These are phyloP conservation scores for Xerophyta viscosa DNA, from an alignment of 106 monocot genomes.

Conservation along the genomic window DNA sequence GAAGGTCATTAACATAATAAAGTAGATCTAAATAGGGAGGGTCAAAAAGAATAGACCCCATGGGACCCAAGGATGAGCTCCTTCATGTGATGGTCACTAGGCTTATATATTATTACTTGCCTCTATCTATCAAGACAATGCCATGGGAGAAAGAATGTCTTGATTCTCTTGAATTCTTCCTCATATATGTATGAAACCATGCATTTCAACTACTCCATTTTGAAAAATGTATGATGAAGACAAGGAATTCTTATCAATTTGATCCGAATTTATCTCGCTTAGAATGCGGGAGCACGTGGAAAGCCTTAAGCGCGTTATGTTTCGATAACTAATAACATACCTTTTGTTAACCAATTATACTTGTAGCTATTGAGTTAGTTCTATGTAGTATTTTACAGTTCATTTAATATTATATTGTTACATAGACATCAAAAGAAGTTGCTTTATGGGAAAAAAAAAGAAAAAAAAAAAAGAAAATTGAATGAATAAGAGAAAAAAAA, in stretches of 20 bases:
- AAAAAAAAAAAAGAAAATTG: too few species aligned
- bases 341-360: too few species aligned
- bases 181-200: not conserved
- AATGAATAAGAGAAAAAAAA: too few species aligned
- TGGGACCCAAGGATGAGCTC: conserved; percentile 10
- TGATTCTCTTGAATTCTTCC: conserved; percentile 8
- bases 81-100: conserved; percentile 33
- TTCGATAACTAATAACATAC: too few species aligned
- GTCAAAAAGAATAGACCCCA: conserved; percentile 18
- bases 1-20: conserved; percentile 1
- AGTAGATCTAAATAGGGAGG: not conserved
- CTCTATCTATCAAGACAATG: conserved; percentile 19
- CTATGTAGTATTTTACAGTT: too few species aligned
- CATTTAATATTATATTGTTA: too few species aligned
- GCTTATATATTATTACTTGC: conserved; percentile 10
- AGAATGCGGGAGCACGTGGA: conserved; percentile 27
- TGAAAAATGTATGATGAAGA: conserved; percentile 12
- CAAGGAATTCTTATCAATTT: conserved; percentile 11
- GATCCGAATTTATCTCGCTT: conserved; percentile 18
- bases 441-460: too few species aligned
- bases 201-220: conserved; percentile 26
- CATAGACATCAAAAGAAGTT: too few species aligned
- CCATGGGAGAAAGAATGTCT: conserved; percentile 33
- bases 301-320: conserved; percentile 6
- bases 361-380: too few species aligned